Conservation (phyloP, 1,139 yeast genomes). For the Entelexis paramagnoliae region DNA sequence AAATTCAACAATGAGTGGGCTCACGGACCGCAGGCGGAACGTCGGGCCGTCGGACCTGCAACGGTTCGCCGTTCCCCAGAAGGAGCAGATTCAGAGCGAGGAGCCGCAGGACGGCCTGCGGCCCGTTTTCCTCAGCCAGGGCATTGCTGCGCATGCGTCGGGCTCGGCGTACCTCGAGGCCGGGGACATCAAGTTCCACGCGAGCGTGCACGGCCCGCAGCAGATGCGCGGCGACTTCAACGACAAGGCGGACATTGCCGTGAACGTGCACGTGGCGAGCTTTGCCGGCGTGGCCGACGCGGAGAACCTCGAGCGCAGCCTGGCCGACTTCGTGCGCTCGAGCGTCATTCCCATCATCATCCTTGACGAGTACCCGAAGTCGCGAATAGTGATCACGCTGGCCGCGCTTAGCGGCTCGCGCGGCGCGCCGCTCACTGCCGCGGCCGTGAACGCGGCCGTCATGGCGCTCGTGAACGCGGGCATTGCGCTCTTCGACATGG, state of each 20-base stretch:
- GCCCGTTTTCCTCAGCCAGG: constrained; percentile 41
- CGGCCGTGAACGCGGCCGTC: constrained; percentile 44
- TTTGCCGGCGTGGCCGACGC: constrained; percentile 33
- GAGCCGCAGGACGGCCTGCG: constrained; percentile 24
- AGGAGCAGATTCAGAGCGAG: too few species aligned
- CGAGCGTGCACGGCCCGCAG: constrained; percentile 78
- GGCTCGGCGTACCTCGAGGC: constrained; percentile 78
- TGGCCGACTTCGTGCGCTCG: constrained; percentile 41
- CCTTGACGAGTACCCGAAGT: constrained; percentile 73
- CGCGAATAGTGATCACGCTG: constrained; percentile 73
- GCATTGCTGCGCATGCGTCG: constrained; percentile 59
- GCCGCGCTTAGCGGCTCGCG: constrained; percentile 39
- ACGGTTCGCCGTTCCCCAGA: constrained; percentile 5
- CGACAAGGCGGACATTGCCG: constrained; percentile 57
- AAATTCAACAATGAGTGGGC: constrained; percentile 10
- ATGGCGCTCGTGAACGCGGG: constrained; percentile 77
- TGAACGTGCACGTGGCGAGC: constrained; percentile 52
- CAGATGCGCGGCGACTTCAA: constrained; percentile 72
- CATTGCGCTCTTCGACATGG: constrained; percentile 66
- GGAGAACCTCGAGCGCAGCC: constrained; percentile 27
- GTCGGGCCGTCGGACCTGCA: constrained; percentile 33
- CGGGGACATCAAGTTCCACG: constrained; percentile 51
- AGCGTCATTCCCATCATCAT: constrained; percentile 53
- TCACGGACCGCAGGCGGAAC: constrained; percentile 32
- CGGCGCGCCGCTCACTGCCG: constrained; percentile 33